A percentile compares a stretch with the other conserved stretches of the same genome.
Conservation (phyloP, 805 yeast genomes). For the Nakazawaea populi region DNA sequence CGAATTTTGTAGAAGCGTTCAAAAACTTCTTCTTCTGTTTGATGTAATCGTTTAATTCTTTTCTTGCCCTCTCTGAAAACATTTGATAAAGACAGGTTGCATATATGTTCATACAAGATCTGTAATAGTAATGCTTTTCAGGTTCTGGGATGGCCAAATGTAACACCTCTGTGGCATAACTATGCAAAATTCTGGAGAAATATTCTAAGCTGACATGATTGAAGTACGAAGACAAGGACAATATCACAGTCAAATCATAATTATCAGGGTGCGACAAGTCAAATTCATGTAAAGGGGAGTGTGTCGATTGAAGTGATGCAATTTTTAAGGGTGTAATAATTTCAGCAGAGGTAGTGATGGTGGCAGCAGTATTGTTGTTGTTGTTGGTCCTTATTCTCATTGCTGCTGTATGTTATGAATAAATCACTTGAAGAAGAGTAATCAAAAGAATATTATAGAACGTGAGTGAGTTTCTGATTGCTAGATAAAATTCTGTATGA, state of each 20-base stretch:
- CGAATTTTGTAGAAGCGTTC: constrained; percentile 7
- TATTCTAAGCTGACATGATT: constrained; percentile 9
- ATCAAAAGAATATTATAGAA: too few species aligned
- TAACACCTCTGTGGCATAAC: constrained; percentile 7
- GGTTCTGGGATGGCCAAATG: constrained; percentile 3
- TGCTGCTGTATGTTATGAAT: too few species aligned
- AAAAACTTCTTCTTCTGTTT: constrained; percentile 8
- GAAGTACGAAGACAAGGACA: constrained; percentile 7
- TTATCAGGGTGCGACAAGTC: constrained; percentile 6
- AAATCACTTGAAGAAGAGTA: too few species aligned
- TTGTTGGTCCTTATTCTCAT: too few species aligned
- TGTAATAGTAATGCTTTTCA: constrained; percentile 9
- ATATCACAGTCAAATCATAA: constrained; percentile 9
- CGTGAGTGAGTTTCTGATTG: too few species aligned
- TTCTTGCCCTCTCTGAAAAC: constrained; percentile 6
- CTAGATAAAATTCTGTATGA: too few species aligned
- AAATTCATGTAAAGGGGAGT: background rate
- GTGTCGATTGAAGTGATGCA: background rate
- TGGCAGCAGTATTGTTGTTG: too few species aligned
- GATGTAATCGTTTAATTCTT: constrained; percentile 7
- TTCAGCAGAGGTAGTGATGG: too few species aligned
- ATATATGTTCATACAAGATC: constrained; percentile 11
- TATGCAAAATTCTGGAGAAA: constrained; percentile 9
- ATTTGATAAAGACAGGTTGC: constrained; percentile 9
- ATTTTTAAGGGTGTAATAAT: too few species aligned